phyloP scores from a whole-genome alignment of 2,329 filamentous ascomycete species.

The Chaetoscypha palmicola region DNA sequence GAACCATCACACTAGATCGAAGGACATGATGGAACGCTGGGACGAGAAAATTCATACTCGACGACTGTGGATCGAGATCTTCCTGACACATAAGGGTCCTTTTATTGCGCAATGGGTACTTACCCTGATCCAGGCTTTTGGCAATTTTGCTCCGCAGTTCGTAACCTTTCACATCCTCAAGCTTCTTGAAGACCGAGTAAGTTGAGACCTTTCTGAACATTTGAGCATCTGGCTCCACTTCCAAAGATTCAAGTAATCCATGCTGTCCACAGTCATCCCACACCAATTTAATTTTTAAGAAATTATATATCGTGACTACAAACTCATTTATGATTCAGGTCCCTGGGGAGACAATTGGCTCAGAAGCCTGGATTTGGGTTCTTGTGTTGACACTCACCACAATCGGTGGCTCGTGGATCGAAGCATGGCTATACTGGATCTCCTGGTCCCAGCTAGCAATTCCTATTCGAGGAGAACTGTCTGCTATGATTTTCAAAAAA shows the following conservation, averaged over 20 bases:
- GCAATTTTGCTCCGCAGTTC: constrained; percentile 63
- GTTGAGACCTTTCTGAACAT: no score
- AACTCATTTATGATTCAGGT: no score
- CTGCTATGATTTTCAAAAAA: constrained; percentile 69
- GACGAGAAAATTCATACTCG: constrained; percentile 38
- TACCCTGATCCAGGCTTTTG: constrained; percentile 33
- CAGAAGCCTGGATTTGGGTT: constrained; percentile 62
- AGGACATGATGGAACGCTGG: constrained; percentile 45
- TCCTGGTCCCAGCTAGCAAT: constrained; percentile 56
- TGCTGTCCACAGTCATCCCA: no score
- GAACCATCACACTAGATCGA: constrained; percentile 46
- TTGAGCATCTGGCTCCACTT: no score
- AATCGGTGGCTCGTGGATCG: constrained; percentile 47
- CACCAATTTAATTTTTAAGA: no score
- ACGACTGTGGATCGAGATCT: constrained; percentile 53
- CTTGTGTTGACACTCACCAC: constrained; percentile 54
- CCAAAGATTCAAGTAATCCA: no score
- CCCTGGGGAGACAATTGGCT: constrained; percentile 38
- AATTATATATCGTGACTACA: no score
- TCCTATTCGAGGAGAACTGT: constrained; percentile 62
- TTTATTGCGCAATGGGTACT: constrained; percentile 54
- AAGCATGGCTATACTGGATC: constrained; percentile 57
- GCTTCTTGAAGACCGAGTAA: constrained; percentile 54
- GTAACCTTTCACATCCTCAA: constrained; percentile 59
- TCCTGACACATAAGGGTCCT: constrained; percentile 48